phyloP scores from a whole-genome alignment of 148 eudicot species.

The Cornus controversa region DNA sequence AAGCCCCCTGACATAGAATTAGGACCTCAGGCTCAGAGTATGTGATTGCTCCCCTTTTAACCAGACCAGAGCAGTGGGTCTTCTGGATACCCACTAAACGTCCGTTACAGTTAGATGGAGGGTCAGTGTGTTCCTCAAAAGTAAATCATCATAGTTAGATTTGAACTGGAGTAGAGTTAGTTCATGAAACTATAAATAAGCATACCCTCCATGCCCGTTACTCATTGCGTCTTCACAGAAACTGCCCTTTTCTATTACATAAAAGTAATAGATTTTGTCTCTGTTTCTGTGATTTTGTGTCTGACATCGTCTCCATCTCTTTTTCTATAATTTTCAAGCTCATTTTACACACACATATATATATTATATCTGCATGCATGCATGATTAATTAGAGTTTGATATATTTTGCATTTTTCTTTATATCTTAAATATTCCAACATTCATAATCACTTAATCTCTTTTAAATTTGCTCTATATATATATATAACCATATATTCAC shows the following conservation, averaged over 20 bases:
- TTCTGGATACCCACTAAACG: neutral
- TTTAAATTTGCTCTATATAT: no score
- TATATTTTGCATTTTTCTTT: no score
- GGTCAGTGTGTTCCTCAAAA: neutral
- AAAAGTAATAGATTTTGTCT: neutral
- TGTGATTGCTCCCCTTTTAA: neutral
- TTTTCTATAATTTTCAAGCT: no score
- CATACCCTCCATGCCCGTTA: neutral
- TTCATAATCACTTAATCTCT: no score
- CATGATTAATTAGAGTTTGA: neutral
- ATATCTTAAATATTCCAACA: no score
- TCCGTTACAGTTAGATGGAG: neutral
- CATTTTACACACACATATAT: no score
- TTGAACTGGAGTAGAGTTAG: constrained; percentile 2
- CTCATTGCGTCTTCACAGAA: neutral
- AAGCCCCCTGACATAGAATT: no score
- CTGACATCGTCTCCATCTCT: neutral
- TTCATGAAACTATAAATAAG: constrained; percentile 6
- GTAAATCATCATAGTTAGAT: neutral
- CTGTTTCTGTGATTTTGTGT: neutral
- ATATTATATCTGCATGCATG: no score
- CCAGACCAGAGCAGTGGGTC: neutral
- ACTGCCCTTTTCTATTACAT: neutral
- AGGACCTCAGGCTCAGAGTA: no score
- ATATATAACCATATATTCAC: no score